Evolutionary conservation across 2,329 filamentous ascomycete species (phyloP).

Genomic region (Alternaria viburni): DNA sequence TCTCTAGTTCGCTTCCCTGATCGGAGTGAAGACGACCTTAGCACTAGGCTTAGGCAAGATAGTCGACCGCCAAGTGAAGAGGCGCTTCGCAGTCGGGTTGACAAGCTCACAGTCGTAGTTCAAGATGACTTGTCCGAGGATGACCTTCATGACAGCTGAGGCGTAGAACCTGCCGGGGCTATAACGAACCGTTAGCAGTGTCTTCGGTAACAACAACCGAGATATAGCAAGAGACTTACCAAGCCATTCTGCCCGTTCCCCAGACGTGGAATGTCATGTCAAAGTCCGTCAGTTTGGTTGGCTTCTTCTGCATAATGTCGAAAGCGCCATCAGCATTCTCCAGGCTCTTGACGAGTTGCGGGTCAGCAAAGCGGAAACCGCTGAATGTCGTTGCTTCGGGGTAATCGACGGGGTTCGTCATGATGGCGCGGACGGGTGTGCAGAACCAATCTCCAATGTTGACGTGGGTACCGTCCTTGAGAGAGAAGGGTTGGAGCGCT

Average conservation of each 20-base stretch:
- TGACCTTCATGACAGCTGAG: conserved; percentile 22
- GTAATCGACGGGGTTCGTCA: conserved; percentile 17
- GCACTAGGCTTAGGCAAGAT: conserved; percentile 19
- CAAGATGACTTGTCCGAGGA: conserved; percentile 18
- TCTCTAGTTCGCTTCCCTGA: neutral
- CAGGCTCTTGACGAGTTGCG: conserved; percentile 5
- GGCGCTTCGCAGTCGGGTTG: conserved; percentile 7
- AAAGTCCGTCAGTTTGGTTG: conserved; percentile 18
- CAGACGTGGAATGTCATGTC: conserved; percentile 22
- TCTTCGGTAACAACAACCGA: neutral
- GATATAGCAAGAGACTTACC: conserved; percentile 7
- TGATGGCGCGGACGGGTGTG: conserved; percentile 24
- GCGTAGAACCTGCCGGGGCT: conserved; percentile 25
- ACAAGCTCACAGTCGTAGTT: conserved; percentile 24
- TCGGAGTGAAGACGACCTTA: conserved; percentile 14
- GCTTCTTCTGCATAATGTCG: conserved; percentile 11
- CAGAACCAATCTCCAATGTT: conserved; percentile 24
- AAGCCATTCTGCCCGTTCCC: conserved; percentile 25
- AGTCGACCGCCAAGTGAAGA: conserved; percentile 20
- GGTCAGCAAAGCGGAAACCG: conserved; percentile 27
- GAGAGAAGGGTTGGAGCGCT: conserved; percentile 19
- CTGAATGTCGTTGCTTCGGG: conserved; percentile 20
- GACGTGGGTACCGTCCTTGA: conserved; percentile 22
- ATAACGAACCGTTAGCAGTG: neutral
- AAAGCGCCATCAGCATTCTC: conserved; percentile 1